These are phyloP conservation scores for Apiotrichum brassicae DNA, from an alignment of 1,284 basidiomycete species.

Conservation along the genomic window DNA sequence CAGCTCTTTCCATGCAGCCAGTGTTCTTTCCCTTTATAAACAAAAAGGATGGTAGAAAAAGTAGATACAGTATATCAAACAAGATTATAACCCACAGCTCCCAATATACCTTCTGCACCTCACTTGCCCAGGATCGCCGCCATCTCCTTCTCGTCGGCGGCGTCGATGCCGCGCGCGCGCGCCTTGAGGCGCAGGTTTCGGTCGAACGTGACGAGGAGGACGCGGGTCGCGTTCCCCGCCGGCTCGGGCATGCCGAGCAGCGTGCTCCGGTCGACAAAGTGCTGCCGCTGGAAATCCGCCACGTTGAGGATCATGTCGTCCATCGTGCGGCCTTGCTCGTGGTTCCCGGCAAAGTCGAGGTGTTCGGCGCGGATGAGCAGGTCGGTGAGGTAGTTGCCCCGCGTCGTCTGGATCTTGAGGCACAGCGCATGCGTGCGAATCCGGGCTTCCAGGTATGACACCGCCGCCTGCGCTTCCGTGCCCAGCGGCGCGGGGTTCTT, in stretches of 20 bases:
- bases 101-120: no score
- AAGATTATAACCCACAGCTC: no score
- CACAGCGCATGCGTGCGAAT: conserved; percentile 66
- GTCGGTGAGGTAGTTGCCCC: conserved; percentile 85
- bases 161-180: conserved; percentile 40
- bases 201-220: conserved; percentile 83
- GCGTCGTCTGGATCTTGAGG: conserved; percentile 89
- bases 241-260: conserved; percentile 53
- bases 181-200: conserved; percentile 58
- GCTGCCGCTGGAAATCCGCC: conserved; percentile 83
- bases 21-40: no score
- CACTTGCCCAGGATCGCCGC: conserved; percentile 30
- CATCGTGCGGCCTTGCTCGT: conserved; percentile 59
- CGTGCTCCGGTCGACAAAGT: conserved; percentile 77
- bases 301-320: conserved; percentile 91
- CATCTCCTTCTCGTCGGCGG: conserved; percentile 46
- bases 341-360: conserved; percentile 57
- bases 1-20: no score
- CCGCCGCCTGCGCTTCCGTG: conserved; percentile 59
- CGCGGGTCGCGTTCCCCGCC: conserved; percentile 57
- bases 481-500: conserved; percentile 62
- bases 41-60: no score
- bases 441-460: conserved; percentile 68
- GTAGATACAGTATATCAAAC: no score
- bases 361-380: conserved; percentile 79